Base-by-base conservation (phyloP, 768 basidiomycete species). In the Leucogyrophana mollusca region DNA sequence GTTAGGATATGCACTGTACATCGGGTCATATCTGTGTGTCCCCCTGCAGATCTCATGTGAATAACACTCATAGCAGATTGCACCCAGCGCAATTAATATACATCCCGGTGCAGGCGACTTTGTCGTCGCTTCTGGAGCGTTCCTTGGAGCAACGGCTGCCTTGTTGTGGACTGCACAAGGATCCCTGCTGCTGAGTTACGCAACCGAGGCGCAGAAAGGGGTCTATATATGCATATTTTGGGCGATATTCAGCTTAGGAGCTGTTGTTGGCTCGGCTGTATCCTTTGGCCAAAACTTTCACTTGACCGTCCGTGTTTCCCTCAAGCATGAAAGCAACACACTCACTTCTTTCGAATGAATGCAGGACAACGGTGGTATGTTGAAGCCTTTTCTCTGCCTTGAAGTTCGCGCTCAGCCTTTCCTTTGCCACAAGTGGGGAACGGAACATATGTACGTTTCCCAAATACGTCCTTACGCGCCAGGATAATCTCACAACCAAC, bases 111-210 rank as follows among this genome's bases (percentile, higher is more conserved):
- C 80, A 4, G 71, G 74, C 18, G 70, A 62, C 20, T 90, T 89
- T 61, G 79, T 85, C 40, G 78, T 90, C 51, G 77, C 74, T 11
- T 76, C 85, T 5, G 87, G 87, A 7, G 82, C 82, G 34, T 62
- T 86, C 46, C 80, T 89, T 9, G 88, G 89, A 6, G 56, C 89
- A 39, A 85, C 81, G 49, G 87, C 76, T 3, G 76, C 73, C 5
- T 65, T 90, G 34, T 69, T 90, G 5, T 90, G 87, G 88, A 82
- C 87, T 0, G 85, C 87, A 1, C 87, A 89, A 56, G 88, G 86
- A 9, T 79, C 82, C 13, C 66, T 90, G 37, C 90, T 90, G 80
- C 62, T 91, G 58, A 79, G 85, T 3, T 90, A 90, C 64, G 84
- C 87, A 0, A 87, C 85, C 5, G 87, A 90, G 61, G 61, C 64